Evolutionary conservation across 2,329 filamentous ascomycete species (phyloP).

Genomic region (Pseudogymnoascus sp.): DNA sequence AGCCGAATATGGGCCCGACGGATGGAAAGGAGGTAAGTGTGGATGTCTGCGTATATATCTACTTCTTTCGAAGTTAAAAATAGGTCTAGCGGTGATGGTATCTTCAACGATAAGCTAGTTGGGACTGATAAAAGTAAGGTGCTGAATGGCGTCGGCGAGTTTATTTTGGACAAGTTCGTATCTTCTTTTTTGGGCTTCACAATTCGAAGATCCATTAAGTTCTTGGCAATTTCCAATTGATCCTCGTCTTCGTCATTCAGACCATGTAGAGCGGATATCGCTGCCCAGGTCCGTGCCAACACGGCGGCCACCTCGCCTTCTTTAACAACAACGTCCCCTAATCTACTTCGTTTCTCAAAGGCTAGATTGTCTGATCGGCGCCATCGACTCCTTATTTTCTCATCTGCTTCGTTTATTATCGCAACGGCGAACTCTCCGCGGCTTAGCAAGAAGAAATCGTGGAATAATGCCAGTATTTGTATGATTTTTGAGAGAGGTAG

Average conservation of each 20-base stretch:
- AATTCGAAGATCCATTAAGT: conserved; percentile 62
- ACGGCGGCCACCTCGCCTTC: conserved; percentile 78
- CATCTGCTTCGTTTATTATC: conserved; percentile 77
- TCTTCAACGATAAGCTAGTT: conserved; percentile 60
- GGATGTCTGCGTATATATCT: conserved; percentile 73
- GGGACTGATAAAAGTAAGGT: conserved; percentile 77
- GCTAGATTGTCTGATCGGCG: conserved; percentile 53
- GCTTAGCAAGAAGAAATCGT: conserved; percentile 81
- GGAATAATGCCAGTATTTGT: conserved; percentile 67
- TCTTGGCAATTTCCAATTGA: conserved; percentile 72
- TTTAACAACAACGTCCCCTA: conserved; percentile 65
- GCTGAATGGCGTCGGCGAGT: conserved; percentile 50
- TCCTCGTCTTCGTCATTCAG: conserved; percentile 66
- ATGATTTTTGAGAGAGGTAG: conserved; percentile 70
- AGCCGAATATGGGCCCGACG: conserved; percentile 79
- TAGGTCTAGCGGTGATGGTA: conserved; percentile 75
- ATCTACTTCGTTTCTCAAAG: conserved; percentile 48
- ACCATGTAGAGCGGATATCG: conserved; percentile 66
- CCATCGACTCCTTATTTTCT: conserved; percentile 67
- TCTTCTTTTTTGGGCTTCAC: conserved; percentile 39
- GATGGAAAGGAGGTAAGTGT: conserved; percentile 79
- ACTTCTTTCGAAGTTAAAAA: conserved; percentile 74
- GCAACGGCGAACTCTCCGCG: conserved; percentile 88
- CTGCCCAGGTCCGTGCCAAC: conserved; percentile 69
- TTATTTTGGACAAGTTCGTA: conserved; percentile 22